phyloP scores from a whole-genome alignment of 1,284 basidiomycete genomes.

The Xerocomus alliaceus region DNA sequence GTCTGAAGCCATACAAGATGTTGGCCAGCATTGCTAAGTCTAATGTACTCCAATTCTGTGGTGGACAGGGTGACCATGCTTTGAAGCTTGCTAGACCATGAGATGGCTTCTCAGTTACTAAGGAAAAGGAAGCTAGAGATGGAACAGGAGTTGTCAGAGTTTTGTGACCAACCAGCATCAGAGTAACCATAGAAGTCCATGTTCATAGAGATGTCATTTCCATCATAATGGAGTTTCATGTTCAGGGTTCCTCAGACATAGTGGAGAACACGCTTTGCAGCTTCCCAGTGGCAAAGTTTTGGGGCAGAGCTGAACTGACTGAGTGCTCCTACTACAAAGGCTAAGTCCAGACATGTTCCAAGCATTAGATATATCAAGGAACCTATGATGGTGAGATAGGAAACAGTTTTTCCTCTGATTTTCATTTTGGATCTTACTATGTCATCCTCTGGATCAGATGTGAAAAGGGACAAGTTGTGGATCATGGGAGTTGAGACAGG shows the following conservation, averaged over 20 bases:
- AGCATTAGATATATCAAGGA: not conserved
- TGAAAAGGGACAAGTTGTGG: too few relatives aligned
- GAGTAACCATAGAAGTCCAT: too few relatives aligned
- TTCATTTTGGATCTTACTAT: not conserved
- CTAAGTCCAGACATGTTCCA: not conserved
- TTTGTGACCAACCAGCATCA: not conserved
- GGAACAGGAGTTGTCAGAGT: not conserved
- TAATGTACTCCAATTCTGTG: too few relatives aligned
- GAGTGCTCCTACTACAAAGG: constrained; percentile 1
- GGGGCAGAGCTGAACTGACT: not conserved
- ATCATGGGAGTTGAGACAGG: too few relatives aligned
- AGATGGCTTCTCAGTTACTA: not conserved
- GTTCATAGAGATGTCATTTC: too few relatives aligned
- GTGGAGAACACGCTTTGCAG: too few relatives aligned
- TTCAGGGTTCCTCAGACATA: too few relatives aligned
- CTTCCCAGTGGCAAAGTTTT: not conserved
- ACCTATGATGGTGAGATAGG: too few relatives aligned
- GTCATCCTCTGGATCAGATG: not conserved
- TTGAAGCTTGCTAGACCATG: not conserved
- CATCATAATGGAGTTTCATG: too few relatives aligned
- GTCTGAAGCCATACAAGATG: too few relatives aligned
- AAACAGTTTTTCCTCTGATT: not conserved
- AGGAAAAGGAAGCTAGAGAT: not conserved
- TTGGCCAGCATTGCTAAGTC: too few relatives aligned
- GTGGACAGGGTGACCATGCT: too few relatives aligned